Base-by-base conservation (phyloP, 2,329 filamentous ascomycete species). In the Trichoderma guizhouense region DNA sequence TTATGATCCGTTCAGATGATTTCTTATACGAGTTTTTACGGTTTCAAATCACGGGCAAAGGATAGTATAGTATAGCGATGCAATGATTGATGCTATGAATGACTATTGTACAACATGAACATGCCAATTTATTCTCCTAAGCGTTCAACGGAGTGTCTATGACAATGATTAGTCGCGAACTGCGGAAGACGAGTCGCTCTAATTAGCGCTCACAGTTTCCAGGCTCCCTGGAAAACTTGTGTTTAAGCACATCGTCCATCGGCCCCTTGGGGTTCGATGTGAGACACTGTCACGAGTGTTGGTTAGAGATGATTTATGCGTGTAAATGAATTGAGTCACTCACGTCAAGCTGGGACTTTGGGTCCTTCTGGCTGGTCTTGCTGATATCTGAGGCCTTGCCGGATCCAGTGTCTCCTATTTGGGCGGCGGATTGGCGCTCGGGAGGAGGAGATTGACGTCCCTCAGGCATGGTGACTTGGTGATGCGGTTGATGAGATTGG, bases 381-480 rank as follows among this genome's bases (percentile, higher is more conserved):
- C n/a, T 24, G 21, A 15, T 2, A n/a, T 21, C 15, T 12, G 55
- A 18, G 32, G 24, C 34, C 53, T 58, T 58, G 18, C 89, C 88
- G 0, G 85, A 83, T n/a, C 81, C 88, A 2, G 89, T 79, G 8
- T 88, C 88, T 74, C 88, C 83, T 72, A 89, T 82, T 83, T 96
- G 93, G 70, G 84, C 82, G 72, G 88, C 90, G 47, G 86, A 83
- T 82, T 93, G 92, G 75, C 81, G 79, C 83, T 93, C 90, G 32
- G 93, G 92, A 67, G 90, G 84, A 74, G 94, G 94, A 36, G 94
- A 97, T 83, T 97, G 88, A 79, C 91, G 90, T 80, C 93, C 92
- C 82, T 88, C 82, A 78, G 92, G 90, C 92, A 94, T 93, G 78
- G 75, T 90, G 75, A 73, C 81, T 36, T 34, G 15, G 28, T 61